Evolutionary conservation across 2,329 filamentous ascomycete genomes (phyloP).

Genomic region (Spiromastix sp.): DNA sequence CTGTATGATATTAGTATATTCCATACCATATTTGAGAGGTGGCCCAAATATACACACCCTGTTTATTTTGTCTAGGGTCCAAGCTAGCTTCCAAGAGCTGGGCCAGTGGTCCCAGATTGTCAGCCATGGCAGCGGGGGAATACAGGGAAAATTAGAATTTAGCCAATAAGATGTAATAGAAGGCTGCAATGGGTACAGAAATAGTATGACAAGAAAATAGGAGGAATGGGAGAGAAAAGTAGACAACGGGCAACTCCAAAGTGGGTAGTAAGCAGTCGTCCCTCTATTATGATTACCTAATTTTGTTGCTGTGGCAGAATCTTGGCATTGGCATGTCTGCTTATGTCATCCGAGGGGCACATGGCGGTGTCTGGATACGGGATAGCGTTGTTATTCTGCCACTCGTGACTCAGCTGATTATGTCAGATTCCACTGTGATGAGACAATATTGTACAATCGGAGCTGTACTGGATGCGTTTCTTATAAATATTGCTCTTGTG

Average conservation of each 20-base stretch:
- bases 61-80: conserved; percentile 75
- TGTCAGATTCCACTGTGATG: too few species aligned
- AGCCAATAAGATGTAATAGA: conserved; percentile 7
- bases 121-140: conserved; percentile 43
- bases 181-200: not conserved
- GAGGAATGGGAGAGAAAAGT: not conserved
- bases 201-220: not conserved
- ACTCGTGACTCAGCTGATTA: not conserved
- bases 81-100: conserved; percentile 84
- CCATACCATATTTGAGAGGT: conserved; percentile 1
- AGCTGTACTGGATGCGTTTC: too few species aligned
- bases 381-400: not conserved
- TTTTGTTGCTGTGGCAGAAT: conserved; percentile 2
- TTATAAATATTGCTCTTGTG: too few species aligned
- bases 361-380: not conserved
- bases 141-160: conserved; percentile 10
- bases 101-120: conserved; percentile 55
- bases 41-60: conserved; percentile 51
- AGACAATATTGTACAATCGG: too few species aligned
- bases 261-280: too few species aligned
- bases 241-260: not conserved
- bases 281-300: too few species aligned
- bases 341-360: conserved; percentile 4
- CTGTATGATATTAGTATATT: too few species aligned
- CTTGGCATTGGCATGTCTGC: not conserved